Evolutionary conservation across 2,329 filamentous ascomycete genomes (phyloP).

Genomic region (Talaromyces amestolkiae): DNA sequence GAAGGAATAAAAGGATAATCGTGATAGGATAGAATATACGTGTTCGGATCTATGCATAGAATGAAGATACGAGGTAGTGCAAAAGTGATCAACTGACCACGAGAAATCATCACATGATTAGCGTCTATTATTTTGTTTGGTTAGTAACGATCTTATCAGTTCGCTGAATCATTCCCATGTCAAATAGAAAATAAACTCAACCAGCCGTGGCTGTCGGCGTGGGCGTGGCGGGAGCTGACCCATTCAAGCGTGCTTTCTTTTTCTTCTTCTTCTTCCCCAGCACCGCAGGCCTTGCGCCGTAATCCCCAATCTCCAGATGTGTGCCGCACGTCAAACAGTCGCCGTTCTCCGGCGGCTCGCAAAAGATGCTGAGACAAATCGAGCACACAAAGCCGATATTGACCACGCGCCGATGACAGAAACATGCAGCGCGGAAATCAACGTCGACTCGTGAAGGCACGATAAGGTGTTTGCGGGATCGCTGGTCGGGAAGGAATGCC

Average conservation of each 20-base stretch:
- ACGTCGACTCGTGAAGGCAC: constrained; percentile 80
- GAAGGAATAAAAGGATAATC: not conserved
- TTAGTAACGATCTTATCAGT: not conserved
- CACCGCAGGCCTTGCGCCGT: constrained; percentile 74
- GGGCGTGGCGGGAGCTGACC: constrained; percentile 55
- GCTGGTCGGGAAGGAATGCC: constrained; percentile 75
- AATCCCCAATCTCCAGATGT: constrained; percentile 69
- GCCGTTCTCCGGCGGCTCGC: constrained; percentile 60
- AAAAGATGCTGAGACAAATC: constrained; percentile 94
- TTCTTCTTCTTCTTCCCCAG: constrained; percentile 70
- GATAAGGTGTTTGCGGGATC: constrained; percentile 64
- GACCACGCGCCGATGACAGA: constrained; percentile 88
- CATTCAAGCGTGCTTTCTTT: constrained; percentile 61
- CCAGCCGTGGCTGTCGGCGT: constrained; percentile 53
- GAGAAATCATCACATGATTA: not conserved
- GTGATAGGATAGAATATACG: not conserved
- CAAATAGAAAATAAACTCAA: not conserved
- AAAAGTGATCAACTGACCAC: constrained; percentile 1
- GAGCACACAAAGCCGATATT: constrained; percentile 94
- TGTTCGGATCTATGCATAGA: not conserved
- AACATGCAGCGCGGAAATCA: constrained; percentile 97
- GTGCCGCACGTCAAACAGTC: constrained; percentile 83
- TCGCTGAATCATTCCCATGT: not conserved
- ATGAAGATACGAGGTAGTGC: not conserved
- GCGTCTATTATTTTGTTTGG: not conserved